Conservation (phyloP, 805 yeast species). For the Lipomyces spencermartinsiae region DNA sequence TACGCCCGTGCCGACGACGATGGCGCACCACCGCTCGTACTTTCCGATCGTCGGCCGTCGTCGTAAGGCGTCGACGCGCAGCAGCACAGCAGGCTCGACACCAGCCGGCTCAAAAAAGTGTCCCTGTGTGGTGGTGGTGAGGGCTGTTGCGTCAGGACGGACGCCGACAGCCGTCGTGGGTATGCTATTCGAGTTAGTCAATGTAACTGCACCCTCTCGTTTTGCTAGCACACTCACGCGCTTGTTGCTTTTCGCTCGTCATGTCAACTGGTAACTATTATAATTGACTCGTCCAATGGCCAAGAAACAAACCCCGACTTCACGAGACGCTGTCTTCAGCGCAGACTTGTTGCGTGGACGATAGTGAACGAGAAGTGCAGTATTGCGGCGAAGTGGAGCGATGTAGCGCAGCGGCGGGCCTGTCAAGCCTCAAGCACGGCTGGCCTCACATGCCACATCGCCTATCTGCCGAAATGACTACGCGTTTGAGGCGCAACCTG, state of each 20-base stretch:
- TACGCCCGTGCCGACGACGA: neutral
- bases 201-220: neutral
- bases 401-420: no score
- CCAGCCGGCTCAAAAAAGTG: constrained; percentile 25
- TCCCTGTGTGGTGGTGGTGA: constrained; percentile 1
- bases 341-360: no score
- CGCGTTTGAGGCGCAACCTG: neutral
- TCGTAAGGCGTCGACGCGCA: constrained; percentile 8
- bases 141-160: neutral
- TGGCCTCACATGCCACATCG: neutral
- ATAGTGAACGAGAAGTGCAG: no score
- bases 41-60: constrained; percentile 1
- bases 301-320: no score
- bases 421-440: no score
- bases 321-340: no score
- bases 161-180: neutral
- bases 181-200: neutral
- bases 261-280: neutral
- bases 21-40: neutral
- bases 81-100: constrained; percentile 23
- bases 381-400: no score
- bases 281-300: no score
- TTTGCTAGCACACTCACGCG: neutral
- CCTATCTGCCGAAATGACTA: neutral
- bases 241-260: neutral